Base-by-base conservation (phyloP, 2,329 filamentous ascomycete genomes). In the Penicillium sp. region DNA sequence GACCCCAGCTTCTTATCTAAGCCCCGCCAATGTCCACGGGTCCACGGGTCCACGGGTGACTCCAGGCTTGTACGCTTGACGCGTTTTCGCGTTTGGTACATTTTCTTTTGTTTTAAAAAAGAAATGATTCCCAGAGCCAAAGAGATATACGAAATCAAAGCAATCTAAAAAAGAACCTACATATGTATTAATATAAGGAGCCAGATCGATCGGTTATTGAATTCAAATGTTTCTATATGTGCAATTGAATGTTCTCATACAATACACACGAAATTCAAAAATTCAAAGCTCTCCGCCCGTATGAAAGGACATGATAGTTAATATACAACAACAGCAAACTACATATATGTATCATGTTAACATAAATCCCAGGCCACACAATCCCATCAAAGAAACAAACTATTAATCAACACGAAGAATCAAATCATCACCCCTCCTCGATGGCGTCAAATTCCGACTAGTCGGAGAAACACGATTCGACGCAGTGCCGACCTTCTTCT, bases 371-470 rank as follows among this genome's bases (percentile, higher is more conserved):
- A n/a, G 9, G 11, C 11, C 5, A 42, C 18, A 24, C 16, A 43
- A 4, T 2, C 44, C 44, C 44, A 16, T 31, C 39, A 47, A 58
- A 11, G n/a, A 22, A 38, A 22, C 6, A 18, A 22, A 11, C 29
- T 34, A 16, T 66, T 51, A 71, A 42, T 73, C 70, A 40, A 73
- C 70, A 26, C 62, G 65, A 6, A 73, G 56, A 35, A 71, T 69
- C 57, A 73, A 54, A 58, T 73, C 70, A 13, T 60, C 60, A 10
- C 71, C 70, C 40, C 64, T 53, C 50, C 62, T 64, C 6, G 69
- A 70, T 5, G 69, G 71, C 4, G 67, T 72, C 46, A 73, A 47
- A 46, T 72, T 71, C 45, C 62, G 63, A 52, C 69, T 67, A 14
- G 57, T 60, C 7, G 63, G 64, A 8, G 59, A 62, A 32, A 55